Conservation (phyloP, 805 yeast genomes). For the Komagataella kurtzmanii region DNA sequence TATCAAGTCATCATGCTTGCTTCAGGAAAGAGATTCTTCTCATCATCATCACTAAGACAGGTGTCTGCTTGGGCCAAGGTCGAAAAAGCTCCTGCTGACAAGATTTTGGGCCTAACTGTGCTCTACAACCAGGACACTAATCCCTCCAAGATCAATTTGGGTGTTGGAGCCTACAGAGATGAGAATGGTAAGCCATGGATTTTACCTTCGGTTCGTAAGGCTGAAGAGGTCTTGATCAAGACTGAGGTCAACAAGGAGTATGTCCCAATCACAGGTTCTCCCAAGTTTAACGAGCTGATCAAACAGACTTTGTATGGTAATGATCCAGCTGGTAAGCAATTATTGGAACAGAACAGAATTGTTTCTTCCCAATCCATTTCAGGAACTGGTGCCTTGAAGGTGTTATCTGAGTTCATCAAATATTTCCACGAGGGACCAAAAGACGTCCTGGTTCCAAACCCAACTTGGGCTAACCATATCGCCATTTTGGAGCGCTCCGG, state of each 20-base stretch:
- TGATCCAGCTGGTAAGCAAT: slow-evolving; percentile 39
- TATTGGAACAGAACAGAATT: slow-evolving; percentile 48
- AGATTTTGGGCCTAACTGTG: slow-evolving; percentile 70
- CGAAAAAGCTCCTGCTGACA: slow-evolving; percentile 65
- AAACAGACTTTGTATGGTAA: slow-evolving; percentile 61
- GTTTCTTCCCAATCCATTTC: slow-evolving; percentile 82
- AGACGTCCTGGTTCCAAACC: slow-evolving; percentile 64
- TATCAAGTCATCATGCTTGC: slow-evolving; percentile 28
- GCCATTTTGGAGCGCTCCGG: slow-evolving; percentile 72
- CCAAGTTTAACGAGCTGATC: slow-evolving; percentile 52
- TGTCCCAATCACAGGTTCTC: slow-evolving; percentile 74
- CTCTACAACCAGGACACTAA: slow-evolving; percentile 56
- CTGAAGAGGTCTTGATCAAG: slow-evolving; percentile 35
- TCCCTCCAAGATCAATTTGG: slow-evolving; percentile 43
- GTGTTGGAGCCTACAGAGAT: slow-evolving; percentile 93
- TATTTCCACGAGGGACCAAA: slow-evolving; percentile 37
- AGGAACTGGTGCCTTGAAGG: slow-evolving; percentile 90
- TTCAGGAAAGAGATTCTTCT: slow-evolving; percentile 74
- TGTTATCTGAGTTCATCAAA: slow-evolving; percentile 65
- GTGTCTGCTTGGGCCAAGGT: slow-evolving; percentile 16
- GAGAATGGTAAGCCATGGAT: slow-evolving; percentile 81
- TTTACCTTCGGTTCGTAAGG: slow-evolving; percentile 59
- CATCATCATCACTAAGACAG: slow-evolving; percentile 17
- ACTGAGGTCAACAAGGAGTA: slow-evolving; percentile 66
- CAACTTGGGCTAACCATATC: slow-evolving; percentile 91